Evolutionary conservation across 192 early-diverging fungal genomes (phyloP).

Genomic region (Coemansia sp.): DNA sequence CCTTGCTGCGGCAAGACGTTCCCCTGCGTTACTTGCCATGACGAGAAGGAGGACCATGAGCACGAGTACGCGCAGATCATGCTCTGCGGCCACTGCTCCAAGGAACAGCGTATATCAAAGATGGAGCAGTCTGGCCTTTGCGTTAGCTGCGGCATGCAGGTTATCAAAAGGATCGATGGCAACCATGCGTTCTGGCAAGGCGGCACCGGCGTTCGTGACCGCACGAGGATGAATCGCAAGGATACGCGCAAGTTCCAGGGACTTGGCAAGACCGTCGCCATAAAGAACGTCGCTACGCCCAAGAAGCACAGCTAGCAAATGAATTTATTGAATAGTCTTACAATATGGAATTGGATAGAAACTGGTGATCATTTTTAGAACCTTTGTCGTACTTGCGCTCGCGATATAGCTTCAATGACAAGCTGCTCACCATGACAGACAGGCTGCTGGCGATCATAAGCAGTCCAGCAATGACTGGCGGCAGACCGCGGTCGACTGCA

Average conservation of each 20-base stretch:
- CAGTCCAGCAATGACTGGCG: conserved; percentile 80
- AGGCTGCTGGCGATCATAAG: conserved; percentile 88
- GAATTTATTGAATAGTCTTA: neutral
- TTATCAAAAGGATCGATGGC: conserved; percentile 54
- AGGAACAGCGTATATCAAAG: conserved; percentile 67
- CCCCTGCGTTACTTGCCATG: conserved; percentile 85
- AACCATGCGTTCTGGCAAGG: conserved; percentile 86
- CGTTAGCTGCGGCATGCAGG: conserved; percentile 62
- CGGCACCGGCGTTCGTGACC: conserved; percentile 78
- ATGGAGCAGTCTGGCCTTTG: conserved; percentile 51
- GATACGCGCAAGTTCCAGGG: conserved; percentile 66
- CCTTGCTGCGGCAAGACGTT: conserved; percentile 84
- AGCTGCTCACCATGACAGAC: conserved; percentile 78
- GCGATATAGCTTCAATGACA: conserved; percentile 63
- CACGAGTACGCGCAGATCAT: conserved; percentile 72
- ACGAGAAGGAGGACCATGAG: conserved; percentile 69
- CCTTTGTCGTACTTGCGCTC: conserved; percentile 29
- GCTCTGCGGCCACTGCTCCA: conserved; percentile 81
- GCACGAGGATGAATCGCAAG: conserved; percentile 70
- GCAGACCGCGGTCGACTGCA: conserved; percentile 56
- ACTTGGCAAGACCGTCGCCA: conserved; percentile 57
- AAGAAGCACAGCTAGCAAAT: conserved; percentile 17
- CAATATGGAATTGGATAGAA: neutral
- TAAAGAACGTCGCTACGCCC: conserved; percentile 32
- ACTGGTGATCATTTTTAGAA: neutral